phyloP scores from a whole-genome alignment of 73 alveolate species.

The Tetrahymena elliotti region DNA sequence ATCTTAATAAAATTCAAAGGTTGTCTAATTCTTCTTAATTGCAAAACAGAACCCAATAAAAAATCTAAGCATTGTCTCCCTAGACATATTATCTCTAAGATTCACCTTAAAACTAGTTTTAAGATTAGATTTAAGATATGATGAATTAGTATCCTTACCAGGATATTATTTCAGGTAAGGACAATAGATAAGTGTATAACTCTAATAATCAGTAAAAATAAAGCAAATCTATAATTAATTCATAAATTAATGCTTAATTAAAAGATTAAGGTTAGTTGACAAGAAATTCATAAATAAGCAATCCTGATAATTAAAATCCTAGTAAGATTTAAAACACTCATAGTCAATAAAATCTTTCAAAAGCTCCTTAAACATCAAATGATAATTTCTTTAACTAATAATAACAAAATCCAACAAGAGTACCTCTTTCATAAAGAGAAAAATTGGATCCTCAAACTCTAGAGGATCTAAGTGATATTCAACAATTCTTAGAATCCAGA shows the following conservation, averaged over 20 bases:
- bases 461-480: not conserved
- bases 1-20: too few species aligned
- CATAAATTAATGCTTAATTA: too few species aligned
- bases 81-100: not conserved
- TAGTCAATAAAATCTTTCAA: not conserved
- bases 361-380: not conserved
- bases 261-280: not conserved
- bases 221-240: not conserved
- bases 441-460: not conserved
- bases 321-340: not conserved
- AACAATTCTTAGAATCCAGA: not conserved
- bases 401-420: not conserved
- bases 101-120: too few species aligned
- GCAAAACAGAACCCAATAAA: not conserved
- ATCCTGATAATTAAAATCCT: not conserved
- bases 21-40: too few species aligned
- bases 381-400: not conserved
- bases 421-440: not conserved
- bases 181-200: too few species aligned
- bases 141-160: not conserved
- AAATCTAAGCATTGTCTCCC: too few species aligned
- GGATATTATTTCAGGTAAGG: not conserved
- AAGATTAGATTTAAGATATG: too few species aligned
- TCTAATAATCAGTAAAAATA: too few species aligned
- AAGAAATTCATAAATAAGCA: not conserved